Evolutionary conservation across 2,329 filamentous ascomycete species (phyloP).

Genomic region (Penicillium sp.): DNA sequence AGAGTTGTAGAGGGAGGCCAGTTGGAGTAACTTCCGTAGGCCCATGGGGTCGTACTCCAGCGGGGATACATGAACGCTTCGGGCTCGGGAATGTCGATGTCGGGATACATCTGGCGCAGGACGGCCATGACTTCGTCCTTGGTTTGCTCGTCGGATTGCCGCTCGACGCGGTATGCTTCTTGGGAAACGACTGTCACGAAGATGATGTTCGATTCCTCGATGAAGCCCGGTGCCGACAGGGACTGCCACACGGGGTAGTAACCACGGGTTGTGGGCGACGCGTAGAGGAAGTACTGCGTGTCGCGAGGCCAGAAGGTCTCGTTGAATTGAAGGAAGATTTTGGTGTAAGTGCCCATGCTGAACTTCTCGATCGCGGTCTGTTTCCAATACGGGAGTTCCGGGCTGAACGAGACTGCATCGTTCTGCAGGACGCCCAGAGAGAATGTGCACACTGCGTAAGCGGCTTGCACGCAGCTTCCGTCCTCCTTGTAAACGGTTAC

Average conservation of each 20-base stretch:
- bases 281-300: slow-evolving; percentile 57
- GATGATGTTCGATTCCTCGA: slow-evolving; percentile 62
- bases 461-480: slow-evolving; percentile 57
- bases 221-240: slow-evolving; percentile 56
- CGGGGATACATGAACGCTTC: slow-evolving; percentile 61
- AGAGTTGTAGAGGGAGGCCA: slow-evolving; percentile 65
- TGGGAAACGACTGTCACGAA: slow-evolving; percentile 62
- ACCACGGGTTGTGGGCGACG: slow-evolving; percentile 48
- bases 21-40: slow-evolving; percentile 64
- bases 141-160: slow-evolving; percentile 59
- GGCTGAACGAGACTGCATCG: slow-evolving; percentile 57
- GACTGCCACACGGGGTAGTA: slow-evolving; percentile 66
- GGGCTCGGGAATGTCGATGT: slow-evolving; percentile 57
- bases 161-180: slow-evolving; percentile 59
- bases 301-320: slow-evolving; percentile 63
- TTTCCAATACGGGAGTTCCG: slow-evolving; percentile 64
- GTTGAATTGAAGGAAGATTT: slow-evolving; percentile 69
- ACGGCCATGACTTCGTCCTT: slow-evolving; percentile 58
- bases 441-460: slow-evolving; percentile 66
- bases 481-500: slow-evolving; percentile 56
- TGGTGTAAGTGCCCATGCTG: slow-evolving; percentile 70
- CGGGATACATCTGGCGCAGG: slow-evolving; percentile 61
- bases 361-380: slow-evolving; percentile 62
- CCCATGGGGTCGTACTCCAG: slow-evolving; percentile 53
- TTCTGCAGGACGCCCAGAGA: slow-evolving; percentile 67